A percentile compares a stretch with the other conserved stretches of the same genome.
phyloP scores from a whole-genome alignment of 1,139 yeast species.

The Candida tetrigidarum region DNA sequence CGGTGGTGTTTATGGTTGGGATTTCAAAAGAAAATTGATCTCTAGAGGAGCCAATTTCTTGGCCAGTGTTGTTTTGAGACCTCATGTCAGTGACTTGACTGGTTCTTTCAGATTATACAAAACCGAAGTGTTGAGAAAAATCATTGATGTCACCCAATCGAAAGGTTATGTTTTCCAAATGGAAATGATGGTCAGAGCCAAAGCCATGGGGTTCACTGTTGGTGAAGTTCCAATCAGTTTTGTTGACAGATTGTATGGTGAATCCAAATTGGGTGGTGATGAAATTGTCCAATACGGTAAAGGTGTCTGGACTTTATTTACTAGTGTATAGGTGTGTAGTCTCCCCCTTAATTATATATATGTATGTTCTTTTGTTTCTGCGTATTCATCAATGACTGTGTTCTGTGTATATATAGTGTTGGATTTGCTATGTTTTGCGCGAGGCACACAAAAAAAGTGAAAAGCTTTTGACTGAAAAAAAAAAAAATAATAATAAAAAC shows the following conservation, averaged over 20 bases:
- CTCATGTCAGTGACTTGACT: conserved; percentile 75
- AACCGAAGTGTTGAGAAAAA: conserved; percentile 67
- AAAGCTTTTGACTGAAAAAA: background rate
- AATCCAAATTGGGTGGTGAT: conserved; percentile 80
- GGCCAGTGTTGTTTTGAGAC: conserved; percentile 74
- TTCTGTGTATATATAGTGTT: too few relatives aligned
- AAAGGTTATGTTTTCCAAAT: conserved; percentile 88
- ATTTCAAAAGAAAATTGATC: conserved; percentile 76
- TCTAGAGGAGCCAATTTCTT: conserved; percentile 83
- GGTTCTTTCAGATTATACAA: conserved; percentile 82
- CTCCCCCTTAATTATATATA: background rate
- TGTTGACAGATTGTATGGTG: conserved; percentile 83
- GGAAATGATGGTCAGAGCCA: conserved; percentile 90
- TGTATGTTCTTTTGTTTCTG: background rate
- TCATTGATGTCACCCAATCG: conserved; percentile 70
- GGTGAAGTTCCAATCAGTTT: conserved; percentile 84
- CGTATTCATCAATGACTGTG: background rate
- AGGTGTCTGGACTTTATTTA: conserved; percentile 74
- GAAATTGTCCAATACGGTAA: conserved; percentile 79
- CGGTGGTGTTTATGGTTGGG: conserved; percentile 90
- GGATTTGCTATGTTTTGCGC: too few relatives aligned
- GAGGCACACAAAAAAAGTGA: background rate
- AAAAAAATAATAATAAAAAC: background rate
- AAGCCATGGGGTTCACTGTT: conserved; percentile 68
- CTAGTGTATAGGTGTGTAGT: conserved; percentile 53